Base-by-base conservation (phyloP, 2,329 filamentous ascomycete genomes). In the Apiospora hydei region DNA sequence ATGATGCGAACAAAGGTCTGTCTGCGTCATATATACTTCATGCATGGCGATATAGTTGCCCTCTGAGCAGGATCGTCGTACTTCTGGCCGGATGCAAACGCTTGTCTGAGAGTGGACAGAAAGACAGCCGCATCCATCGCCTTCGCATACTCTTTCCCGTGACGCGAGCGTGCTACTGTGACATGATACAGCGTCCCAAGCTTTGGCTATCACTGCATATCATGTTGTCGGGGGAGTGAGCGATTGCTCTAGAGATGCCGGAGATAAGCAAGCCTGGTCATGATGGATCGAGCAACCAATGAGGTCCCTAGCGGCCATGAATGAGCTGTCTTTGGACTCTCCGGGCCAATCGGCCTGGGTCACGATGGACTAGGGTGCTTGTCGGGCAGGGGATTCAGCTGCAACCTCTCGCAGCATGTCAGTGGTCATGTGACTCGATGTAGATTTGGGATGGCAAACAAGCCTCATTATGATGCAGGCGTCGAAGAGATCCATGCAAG, bases 341-440 rank as follows among this genome's bases (percentile, higher is more conserved):
- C 53, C 18, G 53, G 26, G 21, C 53, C 53, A 61, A 61, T 61
- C 53, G 53, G 53, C 38, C 53, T 61, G 11, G 26, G 53, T 61
- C 53, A 61, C 53, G 53, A 61, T 61, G 26, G 26, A 18, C 53
- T 14, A 38, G 53, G 53, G 34, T 61, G 53, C 53, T 30, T 38
- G 53, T 61, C 53, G 38, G 53, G 30, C 30, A 61, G 53, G 53
- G 30, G 14, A 34, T 21, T 13, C 26, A 61, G 34, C 57, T 64
- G 57, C 57, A 64, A 64, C 30, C 10, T n/a, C 57, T 64, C 57
- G 57, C 57, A 64, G 57, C 34, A 64, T 64, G 30, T 64, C 41
- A 64, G 21, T 41, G 30, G 34, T 64, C 57, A 64, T 64, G 57
- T 64, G 57, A 64, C 57, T n/a, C 57, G 57, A 41, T 11, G 21